A percentile compares a stretch with the other conserved stretches of the same genome.
phyloP scores from a whole-genome alignment of 306 rosid species.

The Hylodesmum podocarpum region DNA sequence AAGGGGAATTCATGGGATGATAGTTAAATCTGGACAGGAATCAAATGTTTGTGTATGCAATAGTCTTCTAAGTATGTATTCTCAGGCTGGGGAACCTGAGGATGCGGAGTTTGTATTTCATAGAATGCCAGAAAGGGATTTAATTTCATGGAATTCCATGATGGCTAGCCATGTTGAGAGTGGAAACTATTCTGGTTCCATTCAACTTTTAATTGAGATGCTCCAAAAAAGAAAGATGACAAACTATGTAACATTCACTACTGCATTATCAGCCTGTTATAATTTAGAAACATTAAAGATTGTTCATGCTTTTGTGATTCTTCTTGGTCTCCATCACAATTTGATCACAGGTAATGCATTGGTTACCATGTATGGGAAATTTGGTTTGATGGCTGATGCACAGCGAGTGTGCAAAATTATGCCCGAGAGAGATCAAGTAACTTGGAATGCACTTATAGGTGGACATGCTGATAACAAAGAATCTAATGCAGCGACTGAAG shows the following conservation, averaged over 20 bases:
- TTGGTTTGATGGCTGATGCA: conserved; percentile 57
- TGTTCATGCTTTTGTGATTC: conserved; percentile 62
- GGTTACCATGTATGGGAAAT: conserved; percentile 82
- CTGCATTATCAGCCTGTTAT: conserved; percentile 75
- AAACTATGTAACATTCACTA: conserved; percentile 67
- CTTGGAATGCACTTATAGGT: conserved; percentile 92
- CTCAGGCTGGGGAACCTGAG: conserved; percentile 55
- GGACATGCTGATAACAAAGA: conserved; percentile 68
- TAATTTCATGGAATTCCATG: conserved; percentile 94
- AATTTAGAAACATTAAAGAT: conserved; percentile 49
- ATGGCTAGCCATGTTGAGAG: conserved; percentile 71
- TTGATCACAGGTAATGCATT: conserved; percentile 67
- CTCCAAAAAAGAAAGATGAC: conserved; percentile 41
- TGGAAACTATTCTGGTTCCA: conserved; percentile 45
- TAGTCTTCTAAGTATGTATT: conserved; percentile 83
- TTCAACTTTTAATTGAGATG: conserved; percentile 60
- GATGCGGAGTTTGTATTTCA: conserved; percentile 68
- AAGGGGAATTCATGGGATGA: conserved; percentile 67
- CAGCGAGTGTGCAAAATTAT: conserved; percentile 46
- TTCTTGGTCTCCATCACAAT: conserved; percentile 55
- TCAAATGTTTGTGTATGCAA: conserved; percentile 67
- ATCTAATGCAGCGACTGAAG: conserved; percentile 58
- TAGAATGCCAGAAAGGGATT: conserved; percentile 74
- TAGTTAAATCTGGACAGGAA: conserved; percentile 66
- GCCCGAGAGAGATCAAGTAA: conserved; percentile 67